phyloP scores from a whole-genome alignment of 164 flowering plant genomes.

The Hamamelis virginiana region DNA sequence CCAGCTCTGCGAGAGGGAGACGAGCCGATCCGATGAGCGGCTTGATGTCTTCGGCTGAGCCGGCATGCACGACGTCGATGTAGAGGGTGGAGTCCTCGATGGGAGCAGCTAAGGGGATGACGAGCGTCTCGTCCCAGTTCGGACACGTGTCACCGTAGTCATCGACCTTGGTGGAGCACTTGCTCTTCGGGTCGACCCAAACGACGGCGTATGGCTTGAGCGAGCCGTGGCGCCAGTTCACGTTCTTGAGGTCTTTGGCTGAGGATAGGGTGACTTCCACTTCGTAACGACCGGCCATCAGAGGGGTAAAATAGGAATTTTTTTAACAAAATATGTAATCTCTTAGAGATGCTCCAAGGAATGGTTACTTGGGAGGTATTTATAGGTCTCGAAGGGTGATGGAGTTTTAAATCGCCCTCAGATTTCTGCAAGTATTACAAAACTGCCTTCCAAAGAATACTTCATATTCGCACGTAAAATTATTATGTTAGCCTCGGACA shows the following conservation, averaged over 20 bases:
- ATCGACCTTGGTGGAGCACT: constrained; percentile 59
- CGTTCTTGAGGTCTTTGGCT: constrained; percentile 77
- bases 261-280: constrained; percentile 53
- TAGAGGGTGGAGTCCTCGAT: constrained; percentile 44
- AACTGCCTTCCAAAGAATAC: no score
- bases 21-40: constrained; percentile 63
- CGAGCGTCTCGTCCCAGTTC: constrained; percentile 57
- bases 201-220: constrained; percentile 73
- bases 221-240: constrained; percentile 82
- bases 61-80: constrained; percentile 63
- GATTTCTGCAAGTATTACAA: no score
- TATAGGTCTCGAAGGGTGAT: no score
- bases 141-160: constrained; percentile 57
- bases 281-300: constrained; percentile 46
- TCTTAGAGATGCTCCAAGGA: no score
- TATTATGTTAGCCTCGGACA: no score
- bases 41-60: constrained; percentile 43
- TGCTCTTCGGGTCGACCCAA: constrained; percentile 63
- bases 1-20: constrained; percentile 43
- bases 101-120: constrained; percentile 44
- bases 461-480: no score
- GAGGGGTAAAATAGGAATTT: not conserved
- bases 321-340: no score
- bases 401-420: no score
- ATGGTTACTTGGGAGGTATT: not conserved